Percentiles rank a stretch among this genome's conserved stretches.
Evolutionary conservation across 2,329 filamentous ascomycete genomes (phyloP).

Genomic region (Fusarium sp.): DNA sequence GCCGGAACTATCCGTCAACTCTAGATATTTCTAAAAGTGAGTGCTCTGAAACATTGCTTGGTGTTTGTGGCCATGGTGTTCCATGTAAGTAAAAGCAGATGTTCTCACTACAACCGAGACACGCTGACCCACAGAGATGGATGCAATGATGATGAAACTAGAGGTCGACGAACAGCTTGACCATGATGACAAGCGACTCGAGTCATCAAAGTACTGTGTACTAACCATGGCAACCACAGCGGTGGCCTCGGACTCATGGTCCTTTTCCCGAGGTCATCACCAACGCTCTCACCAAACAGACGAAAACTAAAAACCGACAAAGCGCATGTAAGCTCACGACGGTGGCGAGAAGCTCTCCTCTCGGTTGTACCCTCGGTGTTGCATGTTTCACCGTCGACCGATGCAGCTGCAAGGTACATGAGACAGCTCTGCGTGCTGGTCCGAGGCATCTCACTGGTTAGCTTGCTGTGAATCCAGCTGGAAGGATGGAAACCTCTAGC

Average conservation of each 20-base stretch:
- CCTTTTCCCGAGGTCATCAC: not conserved
- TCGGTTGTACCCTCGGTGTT: slow-evolving; percentile 22
- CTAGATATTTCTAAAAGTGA: not conserved
- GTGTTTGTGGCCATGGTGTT: not conserved
- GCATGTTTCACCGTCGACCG: slow-evolving; percentile 26
- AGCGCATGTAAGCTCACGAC: not conserved
- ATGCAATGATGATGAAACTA: not conserved
- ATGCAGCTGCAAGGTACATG: slow-evolving; percentile 35
- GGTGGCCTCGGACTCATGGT: not conserved
- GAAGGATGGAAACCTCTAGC: not conserved
- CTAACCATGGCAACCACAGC: not conserved
- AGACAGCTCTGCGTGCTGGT: slow-evolving; percentile 17
- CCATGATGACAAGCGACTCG: not conserved
- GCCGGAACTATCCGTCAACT: not conserved
- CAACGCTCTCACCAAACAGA: not conserved
- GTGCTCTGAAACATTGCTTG: not conserved
- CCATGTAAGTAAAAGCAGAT: not conserved
- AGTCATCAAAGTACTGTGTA: not conserved
- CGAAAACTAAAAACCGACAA: not conserved
- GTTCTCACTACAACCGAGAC: slow-evolving; percentile 1
- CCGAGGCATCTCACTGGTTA: not conserved
- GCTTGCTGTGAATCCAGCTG: slow-evolving; percentile 1
- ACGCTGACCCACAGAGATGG: not conserved
- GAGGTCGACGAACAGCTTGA: not conserved
- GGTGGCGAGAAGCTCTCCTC: not conserved